Percentiles rank a stretch among this genome's conserved stretches.
Evolutionary conservation across 306 rosid species (phyloP).

Genomic region (Psophocarpus tetragonolobus): DNA sequence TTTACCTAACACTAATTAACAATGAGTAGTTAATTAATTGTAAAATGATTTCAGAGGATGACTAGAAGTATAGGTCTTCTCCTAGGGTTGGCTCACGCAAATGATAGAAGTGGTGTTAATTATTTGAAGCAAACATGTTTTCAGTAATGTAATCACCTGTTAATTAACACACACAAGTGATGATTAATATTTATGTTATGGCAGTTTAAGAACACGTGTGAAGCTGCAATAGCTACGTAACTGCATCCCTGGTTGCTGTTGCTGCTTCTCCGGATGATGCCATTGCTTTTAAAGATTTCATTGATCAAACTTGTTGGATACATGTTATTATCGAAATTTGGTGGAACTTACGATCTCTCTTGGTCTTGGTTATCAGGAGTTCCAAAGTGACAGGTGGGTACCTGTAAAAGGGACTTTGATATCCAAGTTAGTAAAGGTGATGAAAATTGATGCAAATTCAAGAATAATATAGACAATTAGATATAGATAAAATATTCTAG

Average conservation of each 20-base stretch:
- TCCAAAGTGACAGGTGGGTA: too few relatives aligned
- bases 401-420: too few relatives aligned
- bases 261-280: slow-evolving; percentile 56
- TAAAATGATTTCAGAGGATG: slow-evolving; percentile 40
- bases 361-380: too few relatives aligned
- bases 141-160: background rate
- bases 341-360: too few relatives aligned
- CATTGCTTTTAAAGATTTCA: slow-evolving; percentile 26
- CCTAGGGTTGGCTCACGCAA: slow-evolving; percentile 41
- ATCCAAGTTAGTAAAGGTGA: too few relatives aligned
- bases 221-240: slow-evolving; percentile 52
- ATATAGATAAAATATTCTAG: too few relatives aligned
- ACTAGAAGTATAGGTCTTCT: slow-evolving; percentile 41
- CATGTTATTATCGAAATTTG: too few relatives aligned
- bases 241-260: slow-evolving; percentile 40
- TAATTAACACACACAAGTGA: too few relatives aligned
- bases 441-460: too few relatives aligned
- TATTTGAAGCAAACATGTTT: slow-evolving; percentile 55
- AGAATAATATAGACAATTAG: too few relatives aligned
- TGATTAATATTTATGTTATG: background rate
- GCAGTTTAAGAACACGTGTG: slow-evolving; percentile 42
- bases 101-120: slow-evolving; percentile 40
- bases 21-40: too few relatives aligned
- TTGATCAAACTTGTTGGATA: slow-evolving; percentile 67
- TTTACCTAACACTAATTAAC: too few relatives aligned